phyloP scores from a whole-genome alignment of 257 asterid genomes.

The Nicotiana paniculata region DNA sequence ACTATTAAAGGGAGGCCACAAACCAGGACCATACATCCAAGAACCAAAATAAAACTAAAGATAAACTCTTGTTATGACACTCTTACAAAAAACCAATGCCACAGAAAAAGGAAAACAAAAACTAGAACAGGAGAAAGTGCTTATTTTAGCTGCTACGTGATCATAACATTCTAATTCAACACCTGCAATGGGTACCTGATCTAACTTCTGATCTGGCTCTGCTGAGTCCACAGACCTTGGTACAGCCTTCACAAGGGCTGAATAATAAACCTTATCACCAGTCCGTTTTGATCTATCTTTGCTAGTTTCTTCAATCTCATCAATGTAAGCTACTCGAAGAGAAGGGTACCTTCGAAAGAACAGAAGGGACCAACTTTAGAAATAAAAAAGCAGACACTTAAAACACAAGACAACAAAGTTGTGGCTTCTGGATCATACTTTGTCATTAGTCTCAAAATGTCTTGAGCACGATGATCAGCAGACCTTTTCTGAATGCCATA shows the following conservation, averaged over 20 bases:
- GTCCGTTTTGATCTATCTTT: slow-evolving; percentile 47
- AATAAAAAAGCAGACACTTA: slow-evolving; percentile 8
- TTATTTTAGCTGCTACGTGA: neutral
- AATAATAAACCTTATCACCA: slow-evolving; percentile 80
- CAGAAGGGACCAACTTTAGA: slow-evolving; percentile 15
- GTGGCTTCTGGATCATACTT: slow-evolving; percentile 36
- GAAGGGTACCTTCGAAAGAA: slow-evolving; percentile 83
- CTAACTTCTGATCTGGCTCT: slow-evolving; percentile 81
- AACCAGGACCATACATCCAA: slow-evolving; percentile 4
- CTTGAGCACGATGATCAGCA: slow-evolving; percentile 70
- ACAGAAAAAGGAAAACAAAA: neutral
- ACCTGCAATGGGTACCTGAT: slow-evolving; percentile 50
- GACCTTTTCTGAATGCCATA: slow-evolving; percentile 91
- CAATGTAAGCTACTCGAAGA: slow-evolving; percentile 90
- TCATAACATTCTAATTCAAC: neutral
- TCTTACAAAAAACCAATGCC: neutral
- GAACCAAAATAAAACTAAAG: neutral
- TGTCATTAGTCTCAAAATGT: slow-evolving; percentile 88
- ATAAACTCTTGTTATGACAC: slow-evolving; percentile 3
- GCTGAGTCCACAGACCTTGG: slow-evolving; percentile 92
- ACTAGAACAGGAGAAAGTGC: neutral
- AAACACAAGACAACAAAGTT: neutral
- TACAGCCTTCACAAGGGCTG: slow-evolving; percentile 90
- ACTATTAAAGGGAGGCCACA: neutral
- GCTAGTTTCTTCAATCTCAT: slow-evolving; percentile 80